Base-by-base conservation (phyloP, 306 rosid species). In the Spatholobus suberectus region DNA sequence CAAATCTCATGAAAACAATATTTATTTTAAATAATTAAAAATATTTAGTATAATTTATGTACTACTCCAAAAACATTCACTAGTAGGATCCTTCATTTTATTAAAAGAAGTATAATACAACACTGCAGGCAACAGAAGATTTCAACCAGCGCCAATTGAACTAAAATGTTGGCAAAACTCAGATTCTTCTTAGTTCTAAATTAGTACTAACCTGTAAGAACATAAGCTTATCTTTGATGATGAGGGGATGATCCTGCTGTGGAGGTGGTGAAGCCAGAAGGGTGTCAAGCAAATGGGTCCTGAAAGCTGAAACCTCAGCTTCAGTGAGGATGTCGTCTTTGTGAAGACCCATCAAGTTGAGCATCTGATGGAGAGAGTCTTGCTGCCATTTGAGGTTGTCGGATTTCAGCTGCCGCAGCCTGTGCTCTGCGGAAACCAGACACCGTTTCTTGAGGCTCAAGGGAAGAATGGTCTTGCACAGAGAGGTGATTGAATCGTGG, bases 331-430 rank as follows among this genome's bases (percentile, higher is more conserved):
- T 92, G 0, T 93, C 97, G 70, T 94, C 98, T 68, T 72, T 81
- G 81, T 87, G 87, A 84, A 94, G 96, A 70, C 92, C 92, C 86
- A 92, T 84, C 87, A 94, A 69, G 46, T 92, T 92, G 74, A 91
- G 26, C 34, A 94, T 91, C 78, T 90, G 98, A 78, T 88, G 92
- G 89, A 87, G 90, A 71, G 92, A 90, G 43, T 90, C 94, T 55
- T 92, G 98, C 90, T 94, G 98, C 97, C 98, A 92, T 82, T 94
- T 94, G 27, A 92, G 93, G 58, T 92, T 94, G 46, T 92, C 96
- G 0, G 94, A 89, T 63, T 89, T 94, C 17, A 92, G 87, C 89
- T 88, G 86, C 20, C 90, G 80, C 23, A 87, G 75, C 86, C 80
- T 91, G 14, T 77, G 92, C 8, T 94, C 92, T 0, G 92, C 75